phyloP scores from a whole-genome alignment of 2,329 filamentous ascomycete genomes.

The Beauveria rudraprayagi region DNA sequence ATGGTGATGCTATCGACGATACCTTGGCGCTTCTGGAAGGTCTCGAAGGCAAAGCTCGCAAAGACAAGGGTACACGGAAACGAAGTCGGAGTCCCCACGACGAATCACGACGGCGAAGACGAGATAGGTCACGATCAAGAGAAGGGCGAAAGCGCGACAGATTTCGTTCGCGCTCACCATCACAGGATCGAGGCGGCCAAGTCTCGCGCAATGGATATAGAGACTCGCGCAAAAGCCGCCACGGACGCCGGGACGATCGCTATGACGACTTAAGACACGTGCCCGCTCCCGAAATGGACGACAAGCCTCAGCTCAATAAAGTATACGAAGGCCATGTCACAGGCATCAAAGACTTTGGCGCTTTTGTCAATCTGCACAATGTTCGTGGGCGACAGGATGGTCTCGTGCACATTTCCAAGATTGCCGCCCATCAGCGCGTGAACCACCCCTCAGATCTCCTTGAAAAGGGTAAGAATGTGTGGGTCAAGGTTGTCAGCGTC shows the following conservation, averaged over 20 bases:
- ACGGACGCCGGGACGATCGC: slow-evolving; percentile 33
- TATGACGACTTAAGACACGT: slow-evolving; percentile 51
- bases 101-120: slow-evolving; percentile 33
- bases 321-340: slow-evolving; percentile 86
- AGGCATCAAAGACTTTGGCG: slow-evolving; percentile 90
- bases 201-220: slow-evolving; percentile 34
- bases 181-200: slow-evolving; percentile 34
- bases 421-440: slow-evolving; percentile 76
- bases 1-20: slow-evolving; percentile 72
- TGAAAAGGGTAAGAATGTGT: slow-evolving; percentile 71
- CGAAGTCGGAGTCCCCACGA: slow-evolving; percentile 52
- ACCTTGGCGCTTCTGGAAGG: slow-evolving; percentile 88
- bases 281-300: slow-evolving; percentile 69
- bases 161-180: slow-evolving; percentile 30
- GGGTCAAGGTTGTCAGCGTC: slow-evolving; percentile 86
- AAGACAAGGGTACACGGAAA: slow-evolving; percentile 42
- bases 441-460: slow-evolving; percentile 89
- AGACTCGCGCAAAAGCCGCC: slow-evolving; percentile 23
- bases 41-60: slow-evolving; percentile 59
- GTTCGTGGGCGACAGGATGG: slow-evolving; percentile 86
- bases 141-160: slow-evolving; percentile 29
- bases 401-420: slow-evolving; percentile 85
- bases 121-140: slow-evolving; percentile 34
- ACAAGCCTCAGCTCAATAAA: slow-evolving; percentile 73
- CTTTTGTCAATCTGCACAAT: slow-evolving; percentile 85